These are phyloP conservation scores for Tetrapisispora arboricola DNA, from an alignment of 805 yeast species.

Conservation along the genomic window DNA sequence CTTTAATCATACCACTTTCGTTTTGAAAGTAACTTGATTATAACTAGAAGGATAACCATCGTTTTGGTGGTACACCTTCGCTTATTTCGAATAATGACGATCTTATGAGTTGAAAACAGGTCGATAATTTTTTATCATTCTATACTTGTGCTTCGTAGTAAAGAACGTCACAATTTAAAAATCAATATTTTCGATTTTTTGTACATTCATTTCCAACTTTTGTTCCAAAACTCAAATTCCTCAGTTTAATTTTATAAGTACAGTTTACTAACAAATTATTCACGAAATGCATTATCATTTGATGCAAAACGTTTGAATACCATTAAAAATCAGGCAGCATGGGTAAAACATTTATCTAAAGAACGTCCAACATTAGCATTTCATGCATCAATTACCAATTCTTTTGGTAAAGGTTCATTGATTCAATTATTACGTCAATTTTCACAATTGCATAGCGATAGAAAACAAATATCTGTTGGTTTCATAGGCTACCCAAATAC, in stretches of 20 bases:
- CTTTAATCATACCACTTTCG: slow-evolving; percentile 28
- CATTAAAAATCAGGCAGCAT: slow-evolving; percentile 64
- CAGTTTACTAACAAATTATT: neutral
- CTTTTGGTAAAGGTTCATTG: slow-evolving; percentile 94
- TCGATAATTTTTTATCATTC: neutral
- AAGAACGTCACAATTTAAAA: slow-evolving; percentile 60
- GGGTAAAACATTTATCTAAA: slow-evolving; percentile 93
- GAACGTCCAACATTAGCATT: slow-evolving; percentile 92
- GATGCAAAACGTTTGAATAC: slow-evolving; percentile 3
- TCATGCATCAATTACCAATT: slow-evolving; percentile 94
- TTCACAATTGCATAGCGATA: slow-evolving; percentile 78
- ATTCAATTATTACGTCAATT: slow-evolving; percentile 91
- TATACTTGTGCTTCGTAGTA: slow-evolving; percentile 60
- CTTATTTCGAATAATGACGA: slow-evolving; percentile 36
- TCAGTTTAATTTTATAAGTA: neutral
- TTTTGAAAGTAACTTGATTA: slow-evolving; percentile 27
- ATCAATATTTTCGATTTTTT: neutral
- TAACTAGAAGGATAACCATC: slow-evolving; percentile 32
- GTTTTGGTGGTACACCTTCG: slow-evolving; percentile 36
- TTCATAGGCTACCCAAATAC: slow-evolving; percentile 96
- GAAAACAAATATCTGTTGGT: slow-evolving; percentile 94
- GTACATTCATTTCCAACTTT: too few species aligned
- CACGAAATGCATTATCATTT: neutral
- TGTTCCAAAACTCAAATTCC: neutral
- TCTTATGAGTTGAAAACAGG: slow-evolving; percentile 71